Evolutionary conservation across 768 basidiomycete genomes (phyloP), one percentile per base, ranked within the genome.

Genomic region (Cyathus striatus): DNA sequence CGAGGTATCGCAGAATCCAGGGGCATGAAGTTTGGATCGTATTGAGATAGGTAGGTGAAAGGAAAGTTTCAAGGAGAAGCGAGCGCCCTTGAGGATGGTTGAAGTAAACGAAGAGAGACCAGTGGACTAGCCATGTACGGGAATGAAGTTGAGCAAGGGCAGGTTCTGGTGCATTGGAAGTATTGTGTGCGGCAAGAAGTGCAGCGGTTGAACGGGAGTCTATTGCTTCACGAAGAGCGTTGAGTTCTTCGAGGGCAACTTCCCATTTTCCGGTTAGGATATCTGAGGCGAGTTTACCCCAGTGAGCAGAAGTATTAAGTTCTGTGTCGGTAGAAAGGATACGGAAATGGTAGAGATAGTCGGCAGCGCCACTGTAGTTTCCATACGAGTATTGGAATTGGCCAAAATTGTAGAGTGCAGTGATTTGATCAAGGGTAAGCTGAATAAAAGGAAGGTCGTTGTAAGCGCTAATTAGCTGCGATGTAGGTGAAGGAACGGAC

Each of bases 351-450:
- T 98, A 97, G 43, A 99, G 76, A 69, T 96, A 98, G 65, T 97
- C 92, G 38, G 94, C 93, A 13, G 96, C 93, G 38, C 90, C 90
- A 54, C 83, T 86, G 72, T 99, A 99, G 64, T 92, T 91, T 34
- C 96, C 96, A 62, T 90, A 90, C n/a, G 95, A 90, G 68, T 91
- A 99, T 68, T 96, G 94, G 72, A 94, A 98, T 59, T 97, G 88
- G 42, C 96, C 96, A 66, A 95, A 97, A 68, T 93, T 91, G 73
- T 99, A 98, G 6, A 99, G 72, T 1, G 90, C 89, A 33, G 84
- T 89, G 60, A 98, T 96, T 79, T 96, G 90, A 46, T 95, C 93
- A 46, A 93, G 71, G 13, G 88, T 92, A 45, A 99, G 81, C 95
- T 98, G 63, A 0, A 18, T 12, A 13, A 5, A 10, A 40, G 38